A percentile compares a stretch with the other conserved stretches of the same genome.
These are phyloP conservation scores for Schwanniomyces polymorphus DNA, from an alignment of 805 yeast genomes.

Conservation along the genomic window DNA sequence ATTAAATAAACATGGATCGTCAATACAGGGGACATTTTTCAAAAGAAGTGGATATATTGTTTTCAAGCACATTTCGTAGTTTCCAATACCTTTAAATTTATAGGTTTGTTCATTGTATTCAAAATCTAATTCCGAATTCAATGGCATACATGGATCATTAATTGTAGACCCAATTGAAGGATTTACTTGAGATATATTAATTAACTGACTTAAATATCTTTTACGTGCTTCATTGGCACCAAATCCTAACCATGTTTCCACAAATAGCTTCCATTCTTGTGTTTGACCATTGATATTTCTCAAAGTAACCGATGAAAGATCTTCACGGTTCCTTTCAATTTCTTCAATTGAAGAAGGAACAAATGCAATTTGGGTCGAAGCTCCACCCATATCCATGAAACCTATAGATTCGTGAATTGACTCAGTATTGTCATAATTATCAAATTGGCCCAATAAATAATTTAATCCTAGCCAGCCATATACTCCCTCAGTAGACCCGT, in stretches of 20 bases:
- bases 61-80: conserved; percentile 70
- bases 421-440: conserved; percentile 41
- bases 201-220: conserved; percentile 62
- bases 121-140: conserved; percentile 52
- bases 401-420: conserved; percentile 67
- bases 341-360: conserved; percentile 71
- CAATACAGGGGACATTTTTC: conserved; percentile 79
- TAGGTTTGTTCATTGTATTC: conserved; percentile 47
- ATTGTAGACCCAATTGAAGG: conserved; percentile 20
- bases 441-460: conserved; percentile 69
- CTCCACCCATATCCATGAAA: conserved; percentile 99
- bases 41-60: conserved; percentile 74
- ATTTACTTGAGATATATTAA: conserved; percentile 27
- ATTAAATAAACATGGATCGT: conserved; percentile 88
- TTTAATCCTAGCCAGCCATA: conserved; percentile 96
- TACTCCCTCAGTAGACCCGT: conserved; percentile 92
- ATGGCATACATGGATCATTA: conserved; percentile 81
- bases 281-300: conserved; percentile 68
- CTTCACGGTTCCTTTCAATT: conserved; percentile 65
- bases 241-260: conserved; percentile 95
- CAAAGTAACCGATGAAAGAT: conserved; percentile 64
- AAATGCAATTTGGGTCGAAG: conserved; percentile 94
- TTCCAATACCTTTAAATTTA: conserved; percentile 71
- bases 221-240: conserved; percentile 94
- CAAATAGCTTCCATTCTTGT: conserved; percentile 84